These are phyloP conservation scores for Leishmania gerbilli DNA, from an alignment of 208 protist genomes.

Conservation along the genomic window DNA sequence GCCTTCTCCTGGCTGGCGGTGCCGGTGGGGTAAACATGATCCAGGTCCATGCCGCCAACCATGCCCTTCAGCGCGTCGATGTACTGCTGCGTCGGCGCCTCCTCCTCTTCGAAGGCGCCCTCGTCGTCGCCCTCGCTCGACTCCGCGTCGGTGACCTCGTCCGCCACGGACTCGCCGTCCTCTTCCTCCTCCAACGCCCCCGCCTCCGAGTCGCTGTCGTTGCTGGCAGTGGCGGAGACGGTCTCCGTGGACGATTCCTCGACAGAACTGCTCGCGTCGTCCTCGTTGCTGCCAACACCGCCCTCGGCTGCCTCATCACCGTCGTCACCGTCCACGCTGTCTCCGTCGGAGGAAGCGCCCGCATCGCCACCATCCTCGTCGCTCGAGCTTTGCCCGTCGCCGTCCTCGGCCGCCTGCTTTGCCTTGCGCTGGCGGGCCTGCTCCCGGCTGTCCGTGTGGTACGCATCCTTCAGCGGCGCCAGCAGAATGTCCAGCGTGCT, in stretches of 20 bases:
- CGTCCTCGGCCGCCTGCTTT: slow-evolving; percentile 43
- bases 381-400: slow-evolving; percentile 33
- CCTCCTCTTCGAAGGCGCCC: slow-evolving; percentile 62
- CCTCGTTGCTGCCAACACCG: slow-evolving; percentile 23
- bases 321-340: slow-evolving; percentile 10
- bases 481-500: slow-evolving; percentile 70
- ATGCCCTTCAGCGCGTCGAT: slow-evolving; percentile 83
- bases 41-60: slow-evolving; percentile 83
- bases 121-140: slow-evolving; percentile 18
- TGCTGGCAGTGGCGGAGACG: slow-evolving; percentile 21
- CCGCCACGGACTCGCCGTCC: slow-evolving; percentile 18
- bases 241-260: slow-evolving; percentile 14
- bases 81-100: slow-evolving; percentile 86
- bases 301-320: slow-evolving; percentile 11
- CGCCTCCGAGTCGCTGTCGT: slow-evolving; percentile 30
- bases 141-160: slow-evolving; percentile 16
- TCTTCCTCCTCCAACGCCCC: slow-evolving; percentile 29
- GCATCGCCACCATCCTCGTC: slow-evolving; percentile 16
- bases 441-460: slow-evolving; percentile 81
- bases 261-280: slow-evolving; percentile 17
- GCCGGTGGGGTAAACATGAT: slow-evolving; percentile 80
- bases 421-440: slow-evolving; percentile 60
- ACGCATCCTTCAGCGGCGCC: slow-evolving; percentile 81
- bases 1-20: slow-evolving; percentile 76
- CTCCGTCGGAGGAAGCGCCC: slow-evolving; percentile 5